Evolutionary conservation across 768 basidiomycete species (phyloP).

Genomic region (Imleria badia): DNA sequence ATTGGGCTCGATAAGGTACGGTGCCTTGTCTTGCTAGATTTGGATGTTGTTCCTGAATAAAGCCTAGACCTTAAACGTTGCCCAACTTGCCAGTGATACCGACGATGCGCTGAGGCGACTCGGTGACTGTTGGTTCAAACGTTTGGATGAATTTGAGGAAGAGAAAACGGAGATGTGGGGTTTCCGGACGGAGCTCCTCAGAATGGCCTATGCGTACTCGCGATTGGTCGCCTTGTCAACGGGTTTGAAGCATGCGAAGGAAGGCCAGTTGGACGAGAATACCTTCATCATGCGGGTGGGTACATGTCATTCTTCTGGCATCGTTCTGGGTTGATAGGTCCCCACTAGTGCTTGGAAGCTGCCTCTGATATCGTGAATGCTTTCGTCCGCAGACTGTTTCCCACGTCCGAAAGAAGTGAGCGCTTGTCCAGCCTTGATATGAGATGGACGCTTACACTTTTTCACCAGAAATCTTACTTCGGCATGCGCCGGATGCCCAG

Average conservation of each 20-base stretch:
- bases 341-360: constrained; percentile 58
- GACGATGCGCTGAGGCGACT: constrained; percentile 67
- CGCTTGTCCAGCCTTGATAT: neutral
- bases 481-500: constrained; percentile 78
- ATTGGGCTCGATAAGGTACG: constrained; percentile 75
- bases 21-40: neutral
- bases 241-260: constrained; percentile 75
- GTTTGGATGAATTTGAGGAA: constrained; percentile 50
- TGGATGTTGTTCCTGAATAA: constrained; percentile 1
- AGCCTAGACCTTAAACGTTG: constrained; percentile 59
- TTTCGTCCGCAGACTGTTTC: constrained; percentile 56
- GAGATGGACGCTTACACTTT: constrained; percentile 1
- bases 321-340: neutral
- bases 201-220: constrained; percentile 64
- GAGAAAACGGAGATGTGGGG: constrained; percentile 49
- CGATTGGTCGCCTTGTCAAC: constrained; percentile 70
- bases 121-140: constrained; percentile 54
- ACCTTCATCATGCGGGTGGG: constrained; percentile 65
- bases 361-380: constrained; percentile 65
- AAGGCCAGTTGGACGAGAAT: constrained; percentile 53
- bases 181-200: constrained; percentile 63
- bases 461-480: constrained; percentile 50
- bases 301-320: constrained; percentile 4
- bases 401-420: constrained; percentile 52
- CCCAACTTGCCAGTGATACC: constrained; percentile 59